Percentiles rank a stretch among this genome's conserved stretches.
phyloP scores from a whole-genome alignment of 1,284 basidiomycete species.

The Afroboletus lepidellus region DNA sequence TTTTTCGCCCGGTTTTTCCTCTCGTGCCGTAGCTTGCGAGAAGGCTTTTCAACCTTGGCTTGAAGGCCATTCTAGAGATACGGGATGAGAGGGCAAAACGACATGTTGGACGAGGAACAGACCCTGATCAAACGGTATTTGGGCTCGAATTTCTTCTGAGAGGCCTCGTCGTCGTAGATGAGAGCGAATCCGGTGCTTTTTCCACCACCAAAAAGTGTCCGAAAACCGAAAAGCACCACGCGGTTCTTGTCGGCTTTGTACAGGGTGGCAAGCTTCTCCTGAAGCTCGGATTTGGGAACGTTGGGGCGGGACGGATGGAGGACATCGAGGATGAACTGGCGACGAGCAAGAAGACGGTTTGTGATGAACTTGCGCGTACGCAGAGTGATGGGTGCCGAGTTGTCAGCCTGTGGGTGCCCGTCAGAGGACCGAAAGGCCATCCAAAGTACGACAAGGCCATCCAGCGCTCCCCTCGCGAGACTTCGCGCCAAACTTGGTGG shows the following conservation, averaged over 20 bases:
- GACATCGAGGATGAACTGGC: constrained; percentile 91
- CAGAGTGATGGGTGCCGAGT: constrained; percentile 90
- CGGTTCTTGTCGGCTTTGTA: constrained; percentile 80
- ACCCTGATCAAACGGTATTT: constrained; percentile 94
- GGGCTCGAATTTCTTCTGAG: constrained; percentile 97
- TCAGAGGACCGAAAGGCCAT: constrained; percentile 24
- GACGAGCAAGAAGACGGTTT: constrained; percentile 94
- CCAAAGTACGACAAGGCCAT: constrained; percentile 18
- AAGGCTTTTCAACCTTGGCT: constrained; percentile 86
- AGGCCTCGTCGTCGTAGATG: constrained; percentile 96
- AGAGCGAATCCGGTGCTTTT: constrained; percentile 96
- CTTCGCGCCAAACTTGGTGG: constrained; percentile 4
- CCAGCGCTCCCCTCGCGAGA: constrained; percentile 16
- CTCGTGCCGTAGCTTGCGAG: constrained; percentile 99
- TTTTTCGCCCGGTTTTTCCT: constrained; percentile 99
- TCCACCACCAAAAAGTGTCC: constrained; percentile 98
- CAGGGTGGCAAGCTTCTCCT: constrained; percentile 84
- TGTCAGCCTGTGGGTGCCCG: constrained; percentile 60
- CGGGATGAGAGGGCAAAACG: constrained; percentile 10
- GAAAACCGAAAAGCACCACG: constrained; percentile 78
- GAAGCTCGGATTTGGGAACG: constrained; percentile 91
- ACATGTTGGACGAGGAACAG: constrained; percentile 33
- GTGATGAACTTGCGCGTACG: constrained; percentile 99
- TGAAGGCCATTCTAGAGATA: constrained; percentile 72
- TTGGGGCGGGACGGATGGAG: constrained; percentile 96